phyloP scores from a whole-genome alignment of 495 filamentous ascomycete genomes.

The Jackrogersella multiformis region DNA sequence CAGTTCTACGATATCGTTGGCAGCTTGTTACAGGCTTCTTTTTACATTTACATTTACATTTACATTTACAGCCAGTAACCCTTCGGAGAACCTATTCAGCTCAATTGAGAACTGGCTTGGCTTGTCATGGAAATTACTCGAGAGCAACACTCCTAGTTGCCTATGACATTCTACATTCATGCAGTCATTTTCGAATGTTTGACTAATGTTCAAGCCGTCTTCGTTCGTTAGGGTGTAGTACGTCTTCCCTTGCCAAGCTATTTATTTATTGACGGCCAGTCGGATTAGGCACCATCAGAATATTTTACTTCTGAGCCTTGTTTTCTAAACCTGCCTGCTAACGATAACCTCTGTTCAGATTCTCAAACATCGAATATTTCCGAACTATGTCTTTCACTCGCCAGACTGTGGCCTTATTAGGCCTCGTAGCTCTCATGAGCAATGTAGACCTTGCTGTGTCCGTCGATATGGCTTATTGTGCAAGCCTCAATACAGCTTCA shows the following conservation, averaged over 20 bases:
- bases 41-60: no score
- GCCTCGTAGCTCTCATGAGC: conserved; percentile 32
- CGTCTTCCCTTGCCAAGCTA: conserved; percentile 15
- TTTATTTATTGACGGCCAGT: background rate
- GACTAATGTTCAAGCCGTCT: conserved; percentile 19
- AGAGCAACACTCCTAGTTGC: conserved; percentile 29
- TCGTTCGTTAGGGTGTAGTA: conserved; percentile 24
- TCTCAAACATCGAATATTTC: conserved; percentile 7
- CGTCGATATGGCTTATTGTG: conserved; percentile 52
- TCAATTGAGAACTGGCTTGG: conserved; percentile 26
- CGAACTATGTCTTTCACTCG: conserved; percentile 33
- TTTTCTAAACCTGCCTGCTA: conserved; percentile 7
- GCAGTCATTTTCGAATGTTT: conserved; percentile 25
- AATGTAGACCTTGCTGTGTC: conserved; percentile 30
- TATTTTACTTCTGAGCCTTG: background rate
- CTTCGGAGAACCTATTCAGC: background rate
- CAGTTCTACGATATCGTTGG: conserved; percentile 23
- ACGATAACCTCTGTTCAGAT: conserved; percentile 12
- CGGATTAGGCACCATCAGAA: conserved; percentile 8
- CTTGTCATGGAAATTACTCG: conserved; percentile 42
- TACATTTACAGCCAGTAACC: conserved; percentile 18
- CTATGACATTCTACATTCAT: conserved; percentile 36
- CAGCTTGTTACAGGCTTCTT: conserved; percentile 20
- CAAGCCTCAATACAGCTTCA: conserved; percentile 52
- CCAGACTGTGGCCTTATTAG: conserved; percentile 28